Evolutionary conservation across 2,329 filamentous ascomycete genomes (phyloP), one percentile per base, ranked within the genome.

Genomic region (Podosphaera xanthii): DNA sequence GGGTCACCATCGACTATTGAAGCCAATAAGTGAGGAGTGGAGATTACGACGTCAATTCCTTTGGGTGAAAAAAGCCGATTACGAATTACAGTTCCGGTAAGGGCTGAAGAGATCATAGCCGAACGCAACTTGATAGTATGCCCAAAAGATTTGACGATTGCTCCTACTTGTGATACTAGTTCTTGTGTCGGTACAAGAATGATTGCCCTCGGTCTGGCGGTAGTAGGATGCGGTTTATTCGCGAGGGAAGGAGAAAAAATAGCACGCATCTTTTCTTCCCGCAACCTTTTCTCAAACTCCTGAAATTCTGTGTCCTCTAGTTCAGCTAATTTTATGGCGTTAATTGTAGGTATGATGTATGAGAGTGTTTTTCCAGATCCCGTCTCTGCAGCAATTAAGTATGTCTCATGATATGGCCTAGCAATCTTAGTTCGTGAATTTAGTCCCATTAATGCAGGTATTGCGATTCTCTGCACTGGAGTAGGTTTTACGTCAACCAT

Each of bases 281-380:
- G 74, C 66, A 76, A 77, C 65, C 82, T 76, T 48, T 77, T 76
- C 49, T 79, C 75, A 61, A 82, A 81, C 1, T 78, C 75, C 59
- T 80, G 76, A 14, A 81, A 74, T 0, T 77, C 76, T 0, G 70
- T 69, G 63, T 89, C 84, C 10, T 73, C 70, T 0, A 75, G 74
- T 67, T 91, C 87, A 4, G 81, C 82, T 40, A 80, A 74, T 72
- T 98, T 98, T 66, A 98, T 71, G 7, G 87, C 86, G 71, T 98
- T 82, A 58, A 98, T 76, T 14, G 84, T 78, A 0, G 92, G 94
- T 4, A 96, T 72, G 4, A 97, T 74, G 68, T 98, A 98, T 7
- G 92, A 88, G 62, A 98, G 75, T 0, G 92, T 98, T 75, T 98
- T 98, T 61, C 92, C 92, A 0, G 92, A 97, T 10, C 92, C 92